Percentiles rank a stretch among this genome's conserved stretches.
Evolutionary conservation across 139 green algal genomes (phyloP).

Genomic region (Coelastrella sp.): DNA sequence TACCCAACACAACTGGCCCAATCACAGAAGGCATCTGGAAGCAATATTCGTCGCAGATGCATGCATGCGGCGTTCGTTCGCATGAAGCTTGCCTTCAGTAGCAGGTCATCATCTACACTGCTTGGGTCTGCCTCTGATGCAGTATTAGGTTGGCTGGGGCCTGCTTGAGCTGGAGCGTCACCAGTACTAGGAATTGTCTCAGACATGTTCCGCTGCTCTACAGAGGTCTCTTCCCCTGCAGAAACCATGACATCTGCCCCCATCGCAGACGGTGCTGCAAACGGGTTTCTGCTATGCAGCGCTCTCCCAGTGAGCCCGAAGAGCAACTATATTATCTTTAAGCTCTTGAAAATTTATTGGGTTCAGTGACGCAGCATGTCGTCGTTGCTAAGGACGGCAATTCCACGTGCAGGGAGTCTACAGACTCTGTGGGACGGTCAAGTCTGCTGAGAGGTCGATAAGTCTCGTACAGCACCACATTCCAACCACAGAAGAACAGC

Average conservation of each 20-base stretch:
- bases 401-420: no score
- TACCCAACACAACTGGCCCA: no score
- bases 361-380: no score
- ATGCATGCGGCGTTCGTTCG: neutral
- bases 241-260: neutral
- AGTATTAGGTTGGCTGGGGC: neutral
- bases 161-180: neutral
- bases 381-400: no score
- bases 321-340: neutral
- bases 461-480: no score
- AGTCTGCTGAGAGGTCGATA: no score
- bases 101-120: constrained; percentile 12
- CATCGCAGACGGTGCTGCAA: neutral
- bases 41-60: neutral
- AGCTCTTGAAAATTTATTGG: no score
- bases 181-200: neutral
- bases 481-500: no score
- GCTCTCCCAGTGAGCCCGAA: neutral
- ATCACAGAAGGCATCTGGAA: neutral
- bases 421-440: no score
- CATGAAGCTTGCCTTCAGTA: constrained; percentile 21
- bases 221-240: neutral
- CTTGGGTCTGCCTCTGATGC: neutral
- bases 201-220: no score
- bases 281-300: no score